Conservation (phyloP, 306 rosid genomes). For the Quillaja saponaria region DNA sequence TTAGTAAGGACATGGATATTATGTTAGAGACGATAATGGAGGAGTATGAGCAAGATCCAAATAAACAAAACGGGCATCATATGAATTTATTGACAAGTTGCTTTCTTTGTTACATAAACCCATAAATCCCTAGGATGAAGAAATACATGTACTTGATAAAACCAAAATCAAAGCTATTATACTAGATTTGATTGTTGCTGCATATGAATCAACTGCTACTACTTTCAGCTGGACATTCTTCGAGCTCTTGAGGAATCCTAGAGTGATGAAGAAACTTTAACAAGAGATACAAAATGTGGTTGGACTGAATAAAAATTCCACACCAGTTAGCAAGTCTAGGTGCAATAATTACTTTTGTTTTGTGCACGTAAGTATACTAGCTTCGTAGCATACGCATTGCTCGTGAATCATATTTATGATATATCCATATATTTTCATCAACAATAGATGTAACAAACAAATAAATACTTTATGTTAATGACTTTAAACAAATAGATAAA, state of each 20-base stretch:
- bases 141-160: slow-evolving; percentile 4
- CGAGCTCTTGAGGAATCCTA: slow-evolving; percentile 43
- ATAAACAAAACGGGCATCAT: background rate
- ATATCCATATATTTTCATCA: no score
- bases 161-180: slow-evolving; percentile 42
- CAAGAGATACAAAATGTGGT: slow-evolving; percentile 34
- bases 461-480: no score
- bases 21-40: slow-evolving; percentile 26
- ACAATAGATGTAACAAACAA: no score
- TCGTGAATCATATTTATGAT: no score
- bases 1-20: slow-evolving; percentile 1
- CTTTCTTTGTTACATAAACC: slow-evolving; percentile 26
- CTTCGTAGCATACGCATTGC: no score
- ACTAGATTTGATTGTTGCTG: slow-evolving; percentile 30
- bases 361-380: slow-evolving; percentile 20
- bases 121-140: background rate
- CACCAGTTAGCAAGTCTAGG: no score
- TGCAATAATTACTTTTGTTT: no score
- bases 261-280: slow-evolving; percentile 44
- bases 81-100: slow-evolving; percentile 34
- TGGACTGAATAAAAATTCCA: slow-evolving; percentile 32
- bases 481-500: no score
- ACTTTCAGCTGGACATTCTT: slow-evolving; percentile 42
- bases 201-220: slow-evolving; percentile 10
- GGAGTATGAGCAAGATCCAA: slow-evolving; percentile 17